A percentile compares a stretch with the other conserved stretches of the same genome.
phyloP scores from a whole-genome alignment of 129 eudicot genomes.

The Scalesia atractyloides region DNA sequence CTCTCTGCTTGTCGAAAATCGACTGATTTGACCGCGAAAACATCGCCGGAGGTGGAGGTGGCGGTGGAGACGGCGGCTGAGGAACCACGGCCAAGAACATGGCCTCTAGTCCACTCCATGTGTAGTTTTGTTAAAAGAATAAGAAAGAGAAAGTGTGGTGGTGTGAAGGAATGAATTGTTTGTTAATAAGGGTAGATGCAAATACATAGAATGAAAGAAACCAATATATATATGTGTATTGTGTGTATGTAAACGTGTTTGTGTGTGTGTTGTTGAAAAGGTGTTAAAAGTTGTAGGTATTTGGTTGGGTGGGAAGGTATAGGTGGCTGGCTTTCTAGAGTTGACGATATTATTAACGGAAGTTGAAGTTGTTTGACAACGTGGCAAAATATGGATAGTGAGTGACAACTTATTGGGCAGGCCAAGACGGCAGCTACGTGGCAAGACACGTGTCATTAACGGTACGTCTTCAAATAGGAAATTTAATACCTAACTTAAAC shows the following conservation, averaged over 20 bases:
- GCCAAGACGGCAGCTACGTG: conserved; percentile 47
- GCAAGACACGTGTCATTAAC: conserved; percentile 32
- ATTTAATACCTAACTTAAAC: conserved; percentile 19
- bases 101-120: conserved; percentile 88
- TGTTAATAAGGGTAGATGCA: conserved; percentile 1
- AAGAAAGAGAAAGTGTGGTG: conserved; percentile 2
- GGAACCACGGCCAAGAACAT: conserved; percentile 72
- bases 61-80: conserved; percentile 73
- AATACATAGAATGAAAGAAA: conserved; percentile 13
- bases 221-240: neutral
- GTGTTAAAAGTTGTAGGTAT: conserved; percentile 25
- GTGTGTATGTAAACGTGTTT: neutral
- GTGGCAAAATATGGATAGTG: conserved; percentile 45
- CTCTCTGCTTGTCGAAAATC: conserved; percentile 42
- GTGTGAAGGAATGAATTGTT: conserved; percentile 23
- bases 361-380: conserved; percentile 31
- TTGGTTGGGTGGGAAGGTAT: conserved; percentile 56
- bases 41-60: conserved; percentile 42
- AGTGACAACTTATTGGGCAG: conserved; percentile 40
- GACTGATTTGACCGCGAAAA: conserved; percentile 62
- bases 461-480: conserved; percentile 20
- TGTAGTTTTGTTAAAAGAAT: neutral
- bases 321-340: conserved; percentile 34
- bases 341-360: conserved; percentile 47
- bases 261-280: conserved; percentile 34